A percentile compares a stretch with the other conserved stretches of the same genome.
Evolutionary conservation across 2,329 filamentous ascomycete species (phyloP).

Genomic region (Cercospora zeae-maydis): DNA sequence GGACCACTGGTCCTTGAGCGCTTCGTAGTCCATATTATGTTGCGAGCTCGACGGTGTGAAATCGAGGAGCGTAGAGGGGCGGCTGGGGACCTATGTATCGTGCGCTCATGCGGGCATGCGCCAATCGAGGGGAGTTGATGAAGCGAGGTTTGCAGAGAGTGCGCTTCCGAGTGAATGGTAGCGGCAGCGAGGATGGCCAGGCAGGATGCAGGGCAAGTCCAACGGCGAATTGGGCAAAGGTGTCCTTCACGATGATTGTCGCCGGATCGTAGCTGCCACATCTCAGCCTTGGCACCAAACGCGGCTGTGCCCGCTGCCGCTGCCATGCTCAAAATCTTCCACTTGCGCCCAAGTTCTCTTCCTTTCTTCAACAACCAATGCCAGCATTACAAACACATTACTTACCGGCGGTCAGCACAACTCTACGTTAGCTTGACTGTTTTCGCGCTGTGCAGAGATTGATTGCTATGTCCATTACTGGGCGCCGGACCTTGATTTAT

Average conservation of each 20-base stretch:
- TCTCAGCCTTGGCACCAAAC: constrained; percentile 9
- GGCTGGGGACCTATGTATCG: constrained; percentile 7
- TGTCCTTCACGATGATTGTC: constrained; percentile 6
- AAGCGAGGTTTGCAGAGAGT: background rate
- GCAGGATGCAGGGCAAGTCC: background rate
- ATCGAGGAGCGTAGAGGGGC: constrained; percentile 12
- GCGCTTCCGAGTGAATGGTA: background rate
- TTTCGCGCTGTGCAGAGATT: constrained; percentile 68
- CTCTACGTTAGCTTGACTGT: constrained; percentile 52
- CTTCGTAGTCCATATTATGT: constrained; percentile 89
- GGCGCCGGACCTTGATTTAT: constrained; percentile 68
- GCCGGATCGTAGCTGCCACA: constrained; percentile 10
- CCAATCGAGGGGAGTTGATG: background rate
- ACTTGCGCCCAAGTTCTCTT: constrained; percentile 32
- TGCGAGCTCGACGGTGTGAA: constrained; percentile 26
- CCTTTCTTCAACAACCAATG: constrained; percentile 45
- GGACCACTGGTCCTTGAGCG: constrained; percentile 91
- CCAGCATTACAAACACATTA: constrained; percentile 58
- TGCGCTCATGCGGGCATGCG: constrained; percentile 16
- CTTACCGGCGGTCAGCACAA: constrained; percentile 58
- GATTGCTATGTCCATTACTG: constrained; percentile 60
- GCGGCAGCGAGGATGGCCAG: background rate
- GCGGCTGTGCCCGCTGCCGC: background rate
- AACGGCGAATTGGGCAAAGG: background rate
- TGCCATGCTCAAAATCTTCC: constrained; percentile 7